Conservation (phyloP, 768 basidiomycete species). For the Termitomyces sp. region DNA sequence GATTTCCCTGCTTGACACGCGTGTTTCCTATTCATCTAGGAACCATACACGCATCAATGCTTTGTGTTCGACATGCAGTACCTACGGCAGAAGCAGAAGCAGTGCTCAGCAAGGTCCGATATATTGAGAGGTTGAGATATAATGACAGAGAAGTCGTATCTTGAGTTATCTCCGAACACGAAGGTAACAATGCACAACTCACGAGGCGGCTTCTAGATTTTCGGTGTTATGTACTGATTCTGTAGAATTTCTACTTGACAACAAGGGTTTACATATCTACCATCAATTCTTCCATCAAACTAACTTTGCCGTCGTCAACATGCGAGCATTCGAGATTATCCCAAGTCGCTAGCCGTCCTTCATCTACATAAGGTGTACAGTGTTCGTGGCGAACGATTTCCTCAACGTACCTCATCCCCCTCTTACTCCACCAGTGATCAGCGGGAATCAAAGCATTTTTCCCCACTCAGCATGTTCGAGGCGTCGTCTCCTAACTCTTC, state of each 20-base stretch:
- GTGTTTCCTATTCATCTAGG: background rate
- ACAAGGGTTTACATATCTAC: too few relatives aligned
- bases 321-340: background rate
- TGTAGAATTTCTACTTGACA: too few relatives aligned
- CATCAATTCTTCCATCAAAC: too few relatives aligned
- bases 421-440: background rate
- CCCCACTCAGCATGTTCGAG: background rate
- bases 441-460: background rate
- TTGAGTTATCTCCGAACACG: background rate
- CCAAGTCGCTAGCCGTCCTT: background rate
- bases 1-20: background rate
- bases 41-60: background rate
- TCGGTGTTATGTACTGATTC: too few relatives aligned
- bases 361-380: background rate
- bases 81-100: background rate
- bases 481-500: slow-evolving; percentile 12
- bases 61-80: background rate
- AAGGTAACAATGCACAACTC: background rate
- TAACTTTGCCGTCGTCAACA: background rate
- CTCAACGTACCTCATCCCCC: background rate
- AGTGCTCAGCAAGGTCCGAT: background rate
- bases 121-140: background rate
- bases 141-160: background rate
- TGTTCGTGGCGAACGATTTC: background rate
- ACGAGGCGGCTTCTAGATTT: background rate